Percentiles rank a stretch among this genome's conserved stretches.
These are phyloP conservation scores for Cytidiella melzeri DNA, from an alignment of 768 basidiomycete species.

Conservation along the genomic window DNA sequence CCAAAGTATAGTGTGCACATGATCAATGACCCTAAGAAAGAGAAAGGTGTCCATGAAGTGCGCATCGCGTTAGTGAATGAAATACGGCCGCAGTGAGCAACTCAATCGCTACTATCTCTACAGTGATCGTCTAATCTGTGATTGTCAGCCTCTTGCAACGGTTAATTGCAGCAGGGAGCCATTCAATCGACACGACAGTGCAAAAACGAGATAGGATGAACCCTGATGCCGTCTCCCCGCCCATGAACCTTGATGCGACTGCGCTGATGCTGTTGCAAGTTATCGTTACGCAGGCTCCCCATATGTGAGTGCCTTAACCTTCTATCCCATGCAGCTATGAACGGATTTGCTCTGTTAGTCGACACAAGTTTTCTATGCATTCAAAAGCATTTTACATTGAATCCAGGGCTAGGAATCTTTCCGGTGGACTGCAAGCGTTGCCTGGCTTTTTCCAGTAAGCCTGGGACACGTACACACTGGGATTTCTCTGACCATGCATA, in stretches of 20 bases:
- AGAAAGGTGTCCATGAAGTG: slow-evolving; percentile 1
- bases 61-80: background rate
- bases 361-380: slow-evolving; percentile 9
- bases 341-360: too few relatives aligned
- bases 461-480: background rate
- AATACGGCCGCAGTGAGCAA: slow-evolving; percentile 3
- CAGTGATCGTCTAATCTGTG: background rate
- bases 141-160: background rate
- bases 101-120: background rate
- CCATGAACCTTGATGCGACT: background rate
- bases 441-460: slow-evolving; percentile 11
- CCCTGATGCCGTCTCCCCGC: background rate
- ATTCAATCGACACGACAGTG: background rate
- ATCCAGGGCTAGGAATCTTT: background rate
- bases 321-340: too few relatives aligned
- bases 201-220: background rate
- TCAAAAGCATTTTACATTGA: slow-evolving; percentile 8
- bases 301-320: slow-evolving; percentile 1
- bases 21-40: background rate
- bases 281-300: slow-evolving; percentile 9
- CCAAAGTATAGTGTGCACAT: slow-evolving; percentile 9
- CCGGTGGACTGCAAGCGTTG: slow-evolving; percentile 4
- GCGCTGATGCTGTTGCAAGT: slow-evolving; percentile 8
- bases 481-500: too few relatives aligned
- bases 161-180: slow-evolving; percentile 1